Evolutionary conservation across 1,284 basidiomycete species (phyloP).

Genomic region (Tremellales sp.): DNA sequence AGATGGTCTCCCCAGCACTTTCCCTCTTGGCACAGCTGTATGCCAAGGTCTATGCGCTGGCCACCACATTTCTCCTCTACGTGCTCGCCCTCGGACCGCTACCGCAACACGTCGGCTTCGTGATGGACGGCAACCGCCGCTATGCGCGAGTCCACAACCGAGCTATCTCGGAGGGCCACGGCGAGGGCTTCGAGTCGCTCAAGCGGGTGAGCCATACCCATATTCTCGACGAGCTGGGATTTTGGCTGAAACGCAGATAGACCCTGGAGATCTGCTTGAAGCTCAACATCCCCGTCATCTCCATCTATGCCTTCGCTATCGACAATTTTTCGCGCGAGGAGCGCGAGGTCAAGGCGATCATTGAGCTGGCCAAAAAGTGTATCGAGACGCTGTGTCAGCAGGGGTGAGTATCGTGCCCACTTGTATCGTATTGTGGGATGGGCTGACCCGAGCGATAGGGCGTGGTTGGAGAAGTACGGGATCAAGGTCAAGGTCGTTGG

Average conservation of each 20-base stretch:
- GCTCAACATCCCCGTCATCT: slow-evolving; percentile 73
- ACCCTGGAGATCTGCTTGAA: slow-evolving; percentile 75
- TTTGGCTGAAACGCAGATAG: no score
- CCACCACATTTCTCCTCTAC: slow-evolving; percentile 54
- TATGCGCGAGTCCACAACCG: slow-evolving; percentile 73
- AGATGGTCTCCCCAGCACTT: slow-evolving; percentile 2
- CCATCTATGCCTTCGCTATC: slow-evolving; percentile 93
- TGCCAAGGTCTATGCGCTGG: slow-evolving; percentile 34
- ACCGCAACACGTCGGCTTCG: slow-evolving; percentile 87
- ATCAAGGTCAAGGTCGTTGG: slow-evolving; percentile 85
- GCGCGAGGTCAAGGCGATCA: slow-evolving; percentile 82
- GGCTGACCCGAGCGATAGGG: no score
- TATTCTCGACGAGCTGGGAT: neutral
- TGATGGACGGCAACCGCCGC: slow-evolving; percentile 97
- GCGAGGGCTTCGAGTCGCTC: slow-evolving; percentile 77
- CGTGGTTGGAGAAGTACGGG: slow-evolving; percentile 72
- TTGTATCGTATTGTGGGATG: neutral
- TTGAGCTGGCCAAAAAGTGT: slow-evolving; percentile 77
- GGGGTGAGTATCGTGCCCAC: slow-evolving; percentile 58
- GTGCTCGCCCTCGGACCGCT: slow-evolving; percentile 77
- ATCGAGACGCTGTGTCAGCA: slow-evolving; percentile 75
- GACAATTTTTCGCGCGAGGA: slow-evolving; percentile 92
- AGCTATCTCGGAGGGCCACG: slow-evolving; percentile 71
- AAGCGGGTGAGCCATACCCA: slow-evolving; percentile 61
- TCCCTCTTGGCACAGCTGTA: slow-evolving; percentile 24